Evolutionary conservation across 2,329 filamentous ascomycete species (phyloP).

Genomic region (Pyrenochaeta sp.): DNA sequence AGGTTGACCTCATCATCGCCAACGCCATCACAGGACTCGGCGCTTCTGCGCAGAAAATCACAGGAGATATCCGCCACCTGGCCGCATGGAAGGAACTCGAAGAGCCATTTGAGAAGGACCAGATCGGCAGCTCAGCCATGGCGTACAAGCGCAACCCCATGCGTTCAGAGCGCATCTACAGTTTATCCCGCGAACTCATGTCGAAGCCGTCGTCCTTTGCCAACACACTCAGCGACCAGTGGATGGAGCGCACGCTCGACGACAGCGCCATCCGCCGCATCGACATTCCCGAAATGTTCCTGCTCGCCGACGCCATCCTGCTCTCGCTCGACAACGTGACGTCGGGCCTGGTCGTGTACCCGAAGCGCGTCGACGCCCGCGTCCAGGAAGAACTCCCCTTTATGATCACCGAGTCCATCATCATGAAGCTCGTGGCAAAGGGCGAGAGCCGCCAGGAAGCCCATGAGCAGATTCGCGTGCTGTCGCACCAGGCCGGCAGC

Average conservation of each 20-base stretch:
- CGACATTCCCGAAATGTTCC: slow-evolving; percentile 58
- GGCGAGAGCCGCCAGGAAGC: slow-evolving; percentile 80
- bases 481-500: slow-evolving; percentile 77
- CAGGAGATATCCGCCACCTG: slow-evolving; percentile 76
- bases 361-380: slow-evolving; percentile 69
- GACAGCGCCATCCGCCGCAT: slow-evolving; percentile 74
- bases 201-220: slow-evolving; percentile 63
- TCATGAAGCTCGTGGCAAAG: slow-evolving; percentile 74
- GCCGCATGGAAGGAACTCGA: slow-evolving; percentile 83
- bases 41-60: slow-evolving; percentile 79
- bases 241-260: slow-evolving; percentile 81
- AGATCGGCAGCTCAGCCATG: slow-evolving; percentile 60
- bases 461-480: slow-evolving; percentile 84
- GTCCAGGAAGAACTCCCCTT: slow-evolving; percentile 84
- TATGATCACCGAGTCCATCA: slow-evolving; percentile 72
- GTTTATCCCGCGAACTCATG: slow-evolving; percentile 64
- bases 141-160: slow-evolving; percentile 72
- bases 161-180: slow-evolving; percentile 69
- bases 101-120: slow-evolving; percentile 81
- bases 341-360: slow-evolving; percentile 77
- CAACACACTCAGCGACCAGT: slow-evolving; percentile 75
- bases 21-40: slow-evolving; percentile 84
- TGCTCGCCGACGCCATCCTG: slow-evolving; percentile 64
- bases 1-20: slow-evolving; percentile 81
- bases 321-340: slow-evolving; percentile 79